Percentiles rank a stretch among this genome's conserved stretches.
Evolutionary conservation across 805 yeast genomes (phyloP).

Genomic region (Groenewaldozyma salmanticensis): DNA sequence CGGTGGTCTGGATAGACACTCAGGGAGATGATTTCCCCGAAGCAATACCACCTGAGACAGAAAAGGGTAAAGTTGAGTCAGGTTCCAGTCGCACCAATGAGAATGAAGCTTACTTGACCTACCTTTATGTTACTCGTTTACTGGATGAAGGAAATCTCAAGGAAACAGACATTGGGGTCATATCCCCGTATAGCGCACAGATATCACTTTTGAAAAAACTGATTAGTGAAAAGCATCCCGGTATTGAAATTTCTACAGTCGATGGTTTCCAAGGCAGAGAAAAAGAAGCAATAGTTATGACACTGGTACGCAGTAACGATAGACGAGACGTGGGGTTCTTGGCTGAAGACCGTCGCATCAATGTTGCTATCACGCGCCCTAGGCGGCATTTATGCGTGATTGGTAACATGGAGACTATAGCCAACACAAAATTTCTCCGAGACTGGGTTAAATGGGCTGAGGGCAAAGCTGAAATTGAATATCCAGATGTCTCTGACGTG

Average conservation of each 20-base stretch:
- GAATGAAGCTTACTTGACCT: conserved; percentile 58
- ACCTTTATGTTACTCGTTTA: conserved; percentile 45
- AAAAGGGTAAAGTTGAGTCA: conserved; percentile 27
- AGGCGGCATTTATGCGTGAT: conserved; percentile 74
- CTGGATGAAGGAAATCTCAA: conserved; percentile 40
- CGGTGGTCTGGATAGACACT: conserved; percentile 81
- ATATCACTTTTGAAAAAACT: conserved; percentile 48
- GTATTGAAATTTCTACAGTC: conserved; percentile 74
- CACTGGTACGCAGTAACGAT: conserved; percentile 76
- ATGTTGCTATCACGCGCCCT: conserved; percentile 91
- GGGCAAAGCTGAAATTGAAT: conserved; percentile 53
- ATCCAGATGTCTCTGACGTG: conserved; percentile 42
- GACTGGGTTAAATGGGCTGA: conserved; percentile 67
- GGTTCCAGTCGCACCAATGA: conserved; percentile 57
- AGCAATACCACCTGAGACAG: conserved; percentile 11
- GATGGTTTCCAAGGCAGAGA: conserved; percentile 98
- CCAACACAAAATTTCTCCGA: conserved; percentile 37
- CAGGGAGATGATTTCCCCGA: conserved; percentile 83
- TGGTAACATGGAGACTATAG: conserved; percentile 74
- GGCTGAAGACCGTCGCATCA: conserved; percentile 66
- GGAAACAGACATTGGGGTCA: conserved; percentile 62
- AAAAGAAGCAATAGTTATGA: conserved; percentile 72
- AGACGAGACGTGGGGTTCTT: conserved; percentile 69
- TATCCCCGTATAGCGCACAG: conserved; percentile 88
- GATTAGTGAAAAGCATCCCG: conserved; percentile 31